These are phyloP conservation scores for Houttuynia cordata DNA, from an alignment of 164 flowering plant genomes.

Conservation along the genomic window DNA sequence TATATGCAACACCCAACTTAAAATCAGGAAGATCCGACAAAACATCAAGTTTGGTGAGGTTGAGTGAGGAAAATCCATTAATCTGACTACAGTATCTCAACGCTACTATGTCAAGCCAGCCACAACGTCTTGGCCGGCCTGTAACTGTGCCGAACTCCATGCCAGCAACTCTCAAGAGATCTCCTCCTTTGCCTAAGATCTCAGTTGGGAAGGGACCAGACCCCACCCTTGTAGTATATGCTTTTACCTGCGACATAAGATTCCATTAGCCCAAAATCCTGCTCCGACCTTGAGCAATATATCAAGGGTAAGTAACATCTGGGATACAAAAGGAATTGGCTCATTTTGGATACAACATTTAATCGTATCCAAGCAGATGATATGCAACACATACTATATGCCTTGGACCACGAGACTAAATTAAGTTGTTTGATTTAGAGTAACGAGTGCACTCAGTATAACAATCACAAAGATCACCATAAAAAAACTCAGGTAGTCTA, in stretches of 20 bases:
- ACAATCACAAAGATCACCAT: no score
- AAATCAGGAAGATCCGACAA: conserved; percentile 70
- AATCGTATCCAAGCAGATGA: background rate
- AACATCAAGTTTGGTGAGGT: conserved; percentile 90
- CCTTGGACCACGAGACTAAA: no score
- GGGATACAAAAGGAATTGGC: no score
- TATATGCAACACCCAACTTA: conserved; percentile 66
- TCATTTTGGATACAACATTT: background rate
- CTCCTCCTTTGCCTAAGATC: conserved; percentile 63
- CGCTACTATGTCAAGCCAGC: conserved; percentile 91
- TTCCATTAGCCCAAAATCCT: background rate
- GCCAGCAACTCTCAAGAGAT: conserved; percentile 68
- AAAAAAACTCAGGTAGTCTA: no score
- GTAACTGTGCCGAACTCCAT: conserved; percentile 95
- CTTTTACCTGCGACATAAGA: conserved; percentile 59
- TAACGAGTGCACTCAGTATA: no score
- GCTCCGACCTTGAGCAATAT: no score
- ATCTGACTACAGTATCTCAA: conserved; percentile 65
- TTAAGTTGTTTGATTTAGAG: no score
- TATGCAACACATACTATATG: background rate
- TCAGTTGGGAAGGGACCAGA: conserved; percentile 97
- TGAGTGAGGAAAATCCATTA: conserved; percentile 81
- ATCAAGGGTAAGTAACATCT: background rate
- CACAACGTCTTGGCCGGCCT: conserved; percentile 95
- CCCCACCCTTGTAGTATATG: conserved; percentile 91